Evolutionary conservation across 2,329 filamentous ascomycete genomes (phyloP).

Genomic region (Microdochium trichocladiopsis): DNA sequence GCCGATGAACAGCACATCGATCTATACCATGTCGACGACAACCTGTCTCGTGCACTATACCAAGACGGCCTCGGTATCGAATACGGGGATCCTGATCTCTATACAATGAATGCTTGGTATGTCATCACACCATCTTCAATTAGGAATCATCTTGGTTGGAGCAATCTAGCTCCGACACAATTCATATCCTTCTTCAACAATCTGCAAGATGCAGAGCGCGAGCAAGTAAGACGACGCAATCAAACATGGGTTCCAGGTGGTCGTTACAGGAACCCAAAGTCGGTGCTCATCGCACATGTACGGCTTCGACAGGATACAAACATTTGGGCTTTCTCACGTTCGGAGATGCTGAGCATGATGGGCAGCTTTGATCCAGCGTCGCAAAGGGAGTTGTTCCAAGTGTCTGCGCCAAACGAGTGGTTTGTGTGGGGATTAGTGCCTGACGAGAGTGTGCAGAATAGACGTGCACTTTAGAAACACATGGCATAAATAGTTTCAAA

Average conservation of each 20-base stretch:
- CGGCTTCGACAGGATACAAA: neutral
- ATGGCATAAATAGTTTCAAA: neutral
- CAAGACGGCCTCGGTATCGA: neutral
- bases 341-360: neutral
- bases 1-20: neutral
- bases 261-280: neutral
- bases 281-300: neutral
- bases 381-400: neutral
- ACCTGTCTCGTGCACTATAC: conserved; percentile 1
- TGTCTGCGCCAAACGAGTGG: neutral
- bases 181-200: conserved; percentile 1
- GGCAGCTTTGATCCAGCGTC: neutral
- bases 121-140: neutral
- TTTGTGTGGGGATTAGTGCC: neutral
- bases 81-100: neutral
- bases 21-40: conserved; percentile 1
- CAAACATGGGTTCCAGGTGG: neutral
- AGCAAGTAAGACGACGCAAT: neutral
- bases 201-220: neutral
- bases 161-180: neutral
- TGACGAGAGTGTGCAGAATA: neutral
- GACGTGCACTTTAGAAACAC: neutral
- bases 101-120: neutral
- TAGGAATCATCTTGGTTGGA: neutral
- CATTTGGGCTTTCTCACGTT: neutral